Base-by-base conservation (phyloP, 1,284 basidiomycete species). In the Rugiboletus extremiorientalis region DNA sequence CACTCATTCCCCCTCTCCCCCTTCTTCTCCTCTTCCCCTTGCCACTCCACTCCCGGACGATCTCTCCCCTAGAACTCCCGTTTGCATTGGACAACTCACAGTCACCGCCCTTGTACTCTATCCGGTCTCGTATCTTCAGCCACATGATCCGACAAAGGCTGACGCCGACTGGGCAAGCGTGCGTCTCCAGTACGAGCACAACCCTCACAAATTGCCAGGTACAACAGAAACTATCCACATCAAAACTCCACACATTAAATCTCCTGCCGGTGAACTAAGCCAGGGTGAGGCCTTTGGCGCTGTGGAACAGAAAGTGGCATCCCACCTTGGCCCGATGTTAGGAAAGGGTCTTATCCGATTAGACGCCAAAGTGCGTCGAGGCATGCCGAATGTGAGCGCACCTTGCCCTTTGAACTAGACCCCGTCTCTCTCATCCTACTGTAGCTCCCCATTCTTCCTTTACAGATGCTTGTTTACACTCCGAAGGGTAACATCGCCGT, bases 391-490 rank as follows among this genome's bases (percentile, higher is more conserved):
- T 66, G 89, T 91, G 73, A 70, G 85, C 59, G 31, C 31, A 36
- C 44, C 45, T 52, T 43, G 36, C 53, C 48, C 49, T 54, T 59
- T 51, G 49, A 49, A 55, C 28, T 66, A 56, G 48, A 71, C 55
- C 45, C 50, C 65, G 49, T 60, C 47, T 55, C 57, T 60, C 50
- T 62, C 44, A 66, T 56, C 38, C 60, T 59, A 55, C 54, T 55
- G 52, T 25, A 94, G 91, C 77, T 89, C 44, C 88, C 88, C 47
- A 89, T 94, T 56, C 78, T 94, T 38, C 85, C 89, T 28, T 79
- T 98, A 44, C 89, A 92, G 69, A 81, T 98, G 69, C 83, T 98
- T 33, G 84, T 98, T 31, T 97, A 94, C 73, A 96, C 94, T 16
- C 91, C 93, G 8, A 95, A 95, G 63, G 91, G 92, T 37, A 95